A percentile compares a stretch with the other conserved stretches of the same genome.
Conservation (phyloP, 106 monocot species). For the Alisma plantagoaquatica region DNA sequence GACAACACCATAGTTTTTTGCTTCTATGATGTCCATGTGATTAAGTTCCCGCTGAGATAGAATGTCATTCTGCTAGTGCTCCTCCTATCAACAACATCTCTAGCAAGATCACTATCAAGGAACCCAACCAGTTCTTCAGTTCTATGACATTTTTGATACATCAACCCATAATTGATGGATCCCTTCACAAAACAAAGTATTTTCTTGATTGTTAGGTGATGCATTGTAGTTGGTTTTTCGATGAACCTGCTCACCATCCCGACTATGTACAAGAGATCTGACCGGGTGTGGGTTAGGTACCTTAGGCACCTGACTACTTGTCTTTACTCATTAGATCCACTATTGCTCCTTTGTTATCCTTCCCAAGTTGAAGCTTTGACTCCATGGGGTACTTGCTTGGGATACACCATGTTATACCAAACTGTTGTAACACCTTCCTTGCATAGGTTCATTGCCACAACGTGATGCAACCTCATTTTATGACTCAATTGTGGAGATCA, state of each 20-base stretch:
- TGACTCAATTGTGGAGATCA: too few species aligned
- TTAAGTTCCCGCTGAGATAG: too few species aligned
- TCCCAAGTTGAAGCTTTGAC: not conserved
- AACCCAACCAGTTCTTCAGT: not conserved
- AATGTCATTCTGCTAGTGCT: too few species aligned
- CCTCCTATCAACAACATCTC: too few species aligned
- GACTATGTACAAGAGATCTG: conserved; percentile 9
- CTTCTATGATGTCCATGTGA: too few species aligned
- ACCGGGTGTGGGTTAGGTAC: conserved; percentile 5
- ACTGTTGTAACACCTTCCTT: conserved; percentile 9
- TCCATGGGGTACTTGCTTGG: conserved; percentile 13
- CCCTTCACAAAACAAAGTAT: conserved; percentile 11
- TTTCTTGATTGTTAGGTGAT: conserved; percentile 16
- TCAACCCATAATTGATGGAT: too few species aligned
- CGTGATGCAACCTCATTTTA: not conserved
- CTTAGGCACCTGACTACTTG: conserved; percentile 1
- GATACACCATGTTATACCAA: conserved; percentile 8
- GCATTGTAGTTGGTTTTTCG: conserved; percentile 4
- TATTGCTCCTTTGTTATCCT: conserved; percentile 3
- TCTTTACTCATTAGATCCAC: conserved; percentile 13
- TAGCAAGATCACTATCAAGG: not conserved
- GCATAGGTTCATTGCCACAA: conserved; percentile 12
- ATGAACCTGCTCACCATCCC: too few species aligned
- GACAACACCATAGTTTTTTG: too few species aligned
- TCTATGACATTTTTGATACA: too few species aligned